Percentiles rank a stretch among this genome's conserved stretches.
These are phyloP conservation scores for Bipolaris bicolor DNA, from an alignment of 2,329 filamentous ascomycete genomes.

Conservation along the genomic window DNA sequence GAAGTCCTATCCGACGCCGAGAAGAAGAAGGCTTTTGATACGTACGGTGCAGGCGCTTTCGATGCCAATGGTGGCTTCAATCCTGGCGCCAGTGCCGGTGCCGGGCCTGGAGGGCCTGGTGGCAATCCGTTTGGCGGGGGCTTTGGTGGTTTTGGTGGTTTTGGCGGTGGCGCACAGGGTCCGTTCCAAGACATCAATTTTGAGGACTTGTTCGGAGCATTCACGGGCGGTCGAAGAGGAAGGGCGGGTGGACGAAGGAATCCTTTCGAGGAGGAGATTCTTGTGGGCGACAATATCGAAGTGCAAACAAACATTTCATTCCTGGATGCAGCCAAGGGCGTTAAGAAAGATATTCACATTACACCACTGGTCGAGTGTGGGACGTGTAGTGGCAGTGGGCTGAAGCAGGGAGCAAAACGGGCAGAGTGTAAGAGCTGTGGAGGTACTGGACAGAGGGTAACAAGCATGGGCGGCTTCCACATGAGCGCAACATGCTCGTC, in stretches of 20 bases:
- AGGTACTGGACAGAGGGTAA: slow-evolving; percentile 84
- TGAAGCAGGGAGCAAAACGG: slow-evolving; percentile 80
- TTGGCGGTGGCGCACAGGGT: slow-evolving; percentile 51
- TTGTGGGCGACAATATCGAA: slow-evolving; percentile 96
- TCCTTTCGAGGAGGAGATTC: slow-evolving; percentile 78
- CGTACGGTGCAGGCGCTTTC: slow-evolving; percentile 82
- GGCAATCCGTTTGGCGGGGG: slow-evolving; percentile 66
- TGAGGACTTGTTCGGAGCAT: slow-evolving; percentile 92
- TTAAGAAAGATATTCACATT: slow-evolving; percentile 84
- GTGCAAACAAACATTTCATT: slow-evolving; percentile 92
- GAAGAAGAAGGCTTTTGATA: slow-evolving; percentile 91
- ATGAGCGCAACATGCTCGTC: slow-evolving; percentile 87
- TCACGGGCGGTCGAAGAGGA: slow-evolving; percentile 66
- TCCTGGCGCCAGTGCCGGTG: slow-evolving; percentile 67
- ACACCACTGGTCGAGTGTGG: slow-evolving; percentile 81
- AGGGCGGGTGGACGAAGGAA: slow-evolving; percentile 60
- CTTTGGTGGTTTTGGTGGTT: slow-evolving; percentile 55
- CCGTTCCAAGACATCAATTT: slow-evolving; percentile 87
- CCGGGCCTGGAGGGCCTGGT: slow-evolving; percentile 60
- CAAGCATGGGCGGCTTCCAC: slow-evolving; percentile 94
- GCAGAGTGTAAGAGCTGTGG: slow-evolving; percentile 79
- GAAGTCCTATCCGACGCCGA: slow-evolving; percentile 90
- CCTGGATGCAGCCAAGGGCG: slow-evolving; percentile 93
- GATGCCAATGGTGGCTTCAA: slow-evolving; percentile 76
- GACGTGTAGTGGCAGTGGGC: slow-evolving; percentile 80